Base-by-base conservation (phyloP, 345 rosid species). In the Pistacia integerrima region DNA sequence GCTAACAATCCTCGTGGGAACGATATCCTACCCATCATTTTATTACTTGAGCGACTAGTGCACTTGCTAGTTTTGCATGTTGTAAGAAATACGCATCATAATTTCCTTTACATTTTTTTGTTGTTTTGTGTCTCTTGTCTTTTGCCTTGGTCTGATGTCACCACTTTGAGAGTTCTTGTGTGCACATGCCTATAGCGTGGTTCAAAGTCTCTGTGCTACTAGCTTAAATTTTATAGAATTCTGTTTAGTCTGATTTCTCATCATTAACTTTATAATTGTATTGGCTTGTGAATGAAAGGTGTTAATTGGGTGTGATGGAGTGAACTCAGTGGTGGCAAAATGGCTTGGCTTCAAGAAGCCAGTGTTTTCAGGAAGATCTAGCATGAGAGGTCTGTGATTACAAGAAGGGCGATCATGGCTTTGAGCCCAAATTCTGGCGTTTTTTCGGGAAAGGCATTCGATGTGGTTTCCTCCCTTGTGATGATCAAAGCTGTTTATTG, bases 301-400 rank as follows among this genome's bases (percentile, higher is more conserved):
- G 69, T 77, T 91, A 80, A 73, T 93, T 49, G 97, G 95, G 74
- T 87, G 94, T 68, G 95, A 89, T 65, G 97, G 95, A 49, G 90
- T 88, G 66, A 87, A 89, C 76, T 91, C 97, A 4, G 81, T 82
- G 48, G 90, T 87, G 79, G 86, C 91, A n/a, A 91, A 83, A 75
- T 91, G 88, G 90, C 71, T 92, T 20, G 93, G 93, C 10, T 87
- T 90, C 82, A 80, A 63, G 6, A n/a, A 2, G 79, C n/a, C n/a
- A 72, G 12, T 86, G n/a, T 56, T 49, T 33, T 83, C n/a, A 0
- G 54, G 75, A 72, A 41, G 66, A 58, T 72, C 65, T 36, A 22
- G 11, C 54, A 59, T 59, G 0, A 71, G 65, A 54, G 55, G 74
- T 72, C 3, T 38, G 35, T 58, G 38, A 58, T 58, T 72, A 9